phyloP scores from a whole-genome alignment of 2,329 filamentous ascomycete species.

The Penicillium sp. region DNA sequence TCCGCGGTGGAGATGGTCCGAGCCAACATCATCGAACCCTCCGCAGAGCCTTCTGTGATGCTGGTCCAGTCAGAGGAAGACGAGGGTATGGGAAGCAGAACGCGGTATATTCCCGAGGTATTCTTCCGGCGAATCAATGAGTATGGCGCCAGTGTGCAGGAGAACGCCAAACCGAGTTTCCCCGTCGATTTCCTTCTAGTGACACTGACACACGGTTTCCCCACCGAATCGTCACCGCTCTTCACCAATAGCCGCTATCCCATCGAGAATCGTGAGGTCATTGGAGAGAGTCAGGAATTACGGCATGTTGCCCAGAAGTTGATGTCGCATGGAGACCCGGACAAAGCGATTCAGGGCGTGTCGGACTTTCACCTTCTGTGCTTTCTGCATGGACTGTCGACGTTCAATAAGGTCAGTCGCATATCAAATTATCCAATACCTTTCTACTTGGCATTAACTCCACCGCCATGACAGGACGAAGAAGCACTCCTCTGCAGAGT shows the following conservation, averaged over 20 bases:
- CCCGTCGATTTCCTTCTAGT: constrained; percentile 95
- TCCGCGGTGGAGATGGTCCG: constrained; percentile 95
- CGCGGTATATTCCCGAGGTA: constrained; percentile 92
- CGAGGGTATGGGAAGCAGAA: constrained; percentile 63
- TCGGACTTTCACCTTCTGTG: constrained; percentile 95
- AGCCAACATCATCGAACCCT: constrained; percentile 91
- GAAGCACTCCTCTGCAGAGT: constrained; percentile 80
- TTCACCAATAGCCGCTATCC: constrained; percentile 74
- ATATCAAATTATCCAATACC: neutral
- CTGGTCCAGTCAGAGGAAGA: constrained; percentile 90
- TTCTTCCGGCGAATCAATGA: constrained; percentile 96
- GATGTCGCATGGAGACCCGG: constrained; percentile 61
- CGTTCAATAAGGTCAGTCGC: constrained; percentile 74
- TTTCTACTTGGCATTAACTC: constrained; percentile 12
- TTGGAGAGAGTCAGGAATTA: constrained; percentile 82
- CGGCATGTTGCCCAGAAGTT: constrained; percentile 66
- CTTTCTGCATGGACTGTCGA: constrained; percentile 75
- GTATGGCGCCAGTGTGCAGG: constrained; percentile 91
- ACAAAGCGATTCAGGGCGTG: constrained; percentile 63
- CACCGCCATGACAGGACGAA: constrained; percentile 66
- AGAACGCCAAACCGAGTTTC: constrained; percentile 94
- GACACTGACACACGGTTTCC: constrained; percentile 94
- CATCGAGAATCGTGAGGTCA: constrained; percentile 83
- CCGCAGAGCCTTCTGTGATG: constrained; percentile 89
- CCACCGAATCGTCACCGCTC: constrained; percentile 70